A percentile compares a stretch with the other conserved stretches of the same genome.
Conservation (phyloP, 2,329 filamentous ascomycete genomes). For the Aspergillus pseudoviridinutans region DNA sequence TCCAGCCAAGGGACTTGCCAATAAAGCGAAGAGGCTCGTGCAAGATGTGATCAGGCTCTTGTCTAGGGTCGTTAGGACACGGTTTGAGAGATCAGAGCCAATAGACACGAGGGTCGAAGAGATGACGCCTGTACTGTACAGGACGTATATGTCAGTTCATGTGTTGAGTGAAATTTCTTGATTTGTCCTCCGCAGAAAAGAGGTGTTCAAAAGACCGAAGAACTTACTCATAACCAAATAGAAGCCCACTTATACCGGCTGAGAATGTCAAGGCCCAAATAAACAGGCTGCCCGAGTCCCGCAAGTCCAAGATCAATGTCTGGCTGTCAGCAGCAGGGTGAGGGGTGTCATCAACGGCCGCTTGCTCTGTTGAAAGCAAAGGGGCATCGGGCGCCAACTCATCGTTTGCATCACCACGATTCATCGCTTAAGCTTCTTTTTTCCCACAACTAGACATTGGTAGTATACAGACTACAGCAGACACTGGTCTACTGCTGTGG, state of each 20-base stretch:
- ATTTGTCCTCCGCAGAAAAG: not conserved
- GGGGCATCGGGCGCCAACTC: slow-evolving; percentile 24
- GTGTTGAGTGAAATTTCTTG: not conserved
- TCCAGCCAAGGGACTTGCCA: slow-evolving; percentile 54
- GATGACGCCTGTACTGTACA: slow-evolving; percentile 55
- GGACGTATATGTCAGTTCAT: slow-evolving; percentile 12
- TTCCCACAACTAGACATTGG: slow-evolving; percentile 6
- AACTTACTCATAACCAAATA: slow-evolving; percentile 59
- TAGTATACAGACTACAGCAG: not conserved
- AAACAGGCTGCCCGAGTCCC: slow-evolving; percentile 38
- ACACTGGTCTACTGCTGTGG: not conserved
- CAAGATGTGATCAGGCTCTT: slow-evolving; percentile 57
- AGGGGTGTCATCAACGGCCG: slow-evolving; percentile 3
- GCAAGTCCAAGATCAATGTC: slow-evolving; percentile 8
- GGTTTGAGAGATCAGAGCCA: slow-evolving; percentile 49
- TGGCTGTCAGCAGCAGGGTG: slow-evolving; percentile 10
- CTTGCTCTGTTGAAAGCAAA: slow-evolving; percentile 22
- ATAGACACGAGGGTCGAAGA: slow-evolving; percentile 58
- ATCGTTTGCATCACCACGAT: slow-evolving; percentile 18
- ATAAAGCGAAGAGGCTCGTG: slow-evolving; percentile 55
- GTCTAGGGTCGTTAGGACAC: slow-evolving; percentile 50
- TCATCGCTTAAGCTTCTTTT: slow-evolving; percentile 21
- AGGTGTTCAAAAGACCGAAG: not conserved
- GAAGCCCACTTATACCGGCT: slow-evolving; percentile 54
- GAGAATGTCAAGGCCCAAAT: slow-evolving; percentile 56